Base-by-base conservation (phyloP, 2,329 filamentous ascomycete species). In the Curvularia sp. region DNA sequence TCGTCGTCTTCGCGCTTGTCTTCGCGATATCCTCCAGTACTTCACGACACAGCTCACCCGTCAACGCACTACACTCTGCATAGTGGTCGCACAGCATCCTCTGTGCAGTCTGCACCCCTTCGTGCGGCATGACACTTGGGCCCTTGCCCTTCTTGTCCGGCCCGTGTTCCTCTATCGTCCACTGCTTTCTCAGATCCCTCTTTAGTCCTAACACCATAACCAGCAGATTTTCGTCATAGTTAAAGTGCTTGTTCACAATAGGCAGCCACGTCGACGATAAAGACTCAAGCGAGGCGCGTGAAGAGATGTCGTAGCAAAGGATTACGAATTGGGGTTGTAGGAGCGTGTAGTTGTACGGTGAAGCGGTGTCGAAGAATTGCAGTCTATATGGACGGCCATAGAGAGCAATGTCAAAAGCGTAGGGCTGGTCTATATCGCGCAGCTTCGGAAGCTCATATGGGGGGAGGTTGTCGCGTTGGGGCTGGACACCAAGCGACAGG, bases 21-120 rank as follows among this genome's bases (percentile, higher is more conserved):
- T 76, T 81, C 9, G 85, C 84, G 20, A 88, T 78, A 70, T 88
- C 86, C 67, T 88, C 85, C 57, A 88, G 80, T 0, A 85, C 84
- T 71, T 88, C 82, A 31, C 77, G 77, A 63, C 86, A 83, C 39
- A 88, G 74, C 74, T 88, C 84, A 3, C 86, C 86, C 5, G 86
- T 88, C 39, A 84, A 38, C 41, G 86, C 85, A 60, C 84, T 87
- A 63, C 86, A 88, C 68, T 88, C 86, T 3, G 85, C 86, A 73
- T 88, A 88, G 35, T 81, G 78, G 77, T 88, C 86, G 70, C 83
- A 86, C 24, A 85, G 78, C 75, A 88, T 83, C 64, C 85, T 83
- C 64, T 86, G 85, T 15, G 86, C 85, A 6, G 85, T 64, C 13
- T 74, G 70, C 6, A 83, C 47, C 2, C 76, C 82, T 63, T 83